Evolutionary conservation across 2,329 filamentous ascomycete genomes (phyloP), one percentile per base, ranked within the genome.

Genomic region (Colletotrichum viniferum): DNA sequence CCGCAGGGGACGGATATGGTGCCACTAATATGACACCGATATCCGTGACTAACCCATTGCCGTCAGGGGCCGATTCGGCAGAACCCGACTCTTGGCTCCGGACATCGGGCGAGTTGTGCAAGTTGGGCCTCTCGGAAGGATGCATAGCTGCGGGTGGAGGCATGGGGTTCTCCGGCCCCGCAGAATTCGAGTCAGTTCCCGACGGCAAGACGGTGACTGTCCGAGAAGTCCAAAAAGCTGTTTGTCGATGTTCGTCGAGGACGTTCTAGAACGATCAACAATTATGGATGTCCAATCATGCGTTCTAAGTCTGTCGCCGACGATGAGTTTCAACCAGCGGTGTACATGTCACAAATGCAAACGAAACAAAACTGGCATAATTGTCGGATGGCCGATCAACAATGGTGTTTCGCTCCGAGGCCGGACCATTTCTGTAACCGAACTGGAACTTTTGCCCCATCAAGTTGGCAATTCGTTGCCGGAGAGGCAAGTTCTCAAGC

Each of bases 361-460:
- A 18, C 5, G 7, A n/a, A 52, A 26, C 16, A 32, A n/a, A 21
- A 4, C 4, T 14, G 24, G 10, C 30, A 64, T 7, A 32, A n/a
- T 14, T 13, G 14, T 60, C 28, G 18, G 67, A 74, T 8, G 34
- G 18, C 36, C 64, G 36, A 62, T 16, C 38, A 21, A 48, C 14
- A 55, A 30, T 21, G 28, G 30, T 12, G 24, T 48, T 55, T 48
- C 28, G 21, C 64, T 69, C 70, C 64, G 70, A 73, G 28, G 70
- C 64, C 70, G 64, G 70, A 62, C 64, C 64, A 21, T 28, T 60
- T 18, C 55, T 73, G 70, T 62, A 73, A 73, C 70, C 12, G 30
- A 69, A 24, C 21, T 69, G 56, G 64, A 61, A 30, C 56, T 58
- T 58, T 16, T 63, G 56, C 38, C 38, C 56, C 64, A 62, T 58